These are phyloP conservation scores for Hypoxylon sp. DNA, from an alignment of 2,329 filamentous ascomycete species.

Conservation along the genomic window DNA sequence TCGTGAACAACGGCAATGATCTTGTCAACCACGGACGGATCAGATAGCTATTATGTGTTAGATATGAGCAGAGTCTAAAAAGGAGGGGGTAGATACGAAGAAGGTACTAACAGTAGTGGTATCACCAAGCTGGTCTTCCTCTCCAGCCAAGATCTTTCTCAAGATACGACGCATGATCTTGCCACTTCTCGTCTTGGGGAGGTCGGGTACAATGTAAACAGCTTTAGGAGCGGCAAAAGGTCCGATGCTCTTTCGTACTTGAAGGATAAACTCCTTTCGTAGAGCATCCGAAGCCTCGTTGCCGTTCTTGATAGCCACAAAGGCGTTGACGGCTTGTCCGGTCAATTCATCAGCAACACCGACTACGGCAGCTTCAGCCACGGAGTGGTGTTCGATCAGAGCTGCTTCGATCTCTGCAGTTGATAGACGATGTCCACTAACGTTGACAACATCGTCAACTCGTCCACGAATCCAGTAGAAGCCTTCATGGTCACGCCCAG, in stretches of 20 bases:
- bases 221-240: constrained; percentile 97
- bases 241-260: constrained; percentile 97
- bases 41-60: constrained; percentile 76
- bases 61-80: constrained; percentile 17
- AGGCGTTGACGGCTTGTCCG: constrained; percentile 97
- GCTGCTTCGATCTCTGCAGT: constrained; percentile 99
- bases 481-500: constrained; percentile 94
- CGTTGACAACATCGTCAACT: constrained; percentile 98
- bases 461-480: constrained; percentile 99
- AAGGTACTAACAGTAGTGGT: constrained; percentile 84
- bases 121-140: constrained; percentile 97
- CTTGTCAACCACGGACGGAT: constrained; percentile 88
- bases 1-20: constrained; percentile 88
- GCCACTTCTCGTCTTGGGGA: constrained; percentile 96
- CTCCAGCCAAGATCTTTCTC: constrained; percentile 95
- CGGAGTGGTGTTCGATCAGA: constrained; percentile 88
- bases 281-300: constrained; percentile 82
- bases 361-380: constrained; percentile 96
- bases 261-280: constrained; percentile 92
- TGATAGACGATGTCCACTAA: constrained; percentile 94
- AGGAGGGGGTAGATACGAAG: constrained; percentile 8
- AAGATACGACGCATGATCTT: constrained; percentile 99
- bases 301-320: constrained; percentile 91
- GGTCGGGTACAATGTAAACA: constrained; percentile 89
- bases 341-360: constrained; percentile 94